Percentiles rank a stretch among this genome's conserved stretches.
Conservation (phyloP, 345 rosid species). For the Brassica juncea region DNA sequence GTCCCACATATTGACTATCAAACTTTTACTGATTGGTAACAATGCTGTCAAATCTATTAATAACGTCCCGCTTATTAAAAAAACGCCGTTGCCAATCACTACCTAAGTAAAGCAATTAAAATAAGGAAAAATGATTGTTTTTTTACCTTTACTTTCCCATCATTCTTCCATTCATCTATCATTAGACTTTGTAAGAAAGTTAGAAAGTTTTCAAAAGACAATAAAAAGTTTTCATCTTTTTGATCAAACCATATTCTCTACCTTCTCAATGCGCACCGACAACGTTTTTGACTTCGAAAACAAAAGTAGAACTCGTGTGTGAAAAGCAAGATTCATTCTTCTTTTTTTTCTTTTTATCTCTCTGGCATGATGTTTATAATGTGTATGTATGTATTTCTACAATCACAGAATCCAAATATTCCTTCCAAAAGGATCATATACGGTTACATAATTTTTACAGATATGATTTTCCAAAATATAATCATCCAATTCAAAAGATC, state of each 20-base stretch:
- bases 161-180: slow-evolving; percentile 26
- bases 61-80: too few relatives aligned
- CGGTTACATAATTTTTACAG: not conserved
- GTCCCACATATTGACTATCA: too few relatives aligned
- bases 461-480: not conserved
- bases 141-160: not conserved
- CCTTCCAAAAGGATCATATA: not conserved
- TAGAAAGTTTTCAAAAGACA: slow-evolving; percentile 24
- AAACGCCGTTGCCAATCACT: too few relatives aligned
- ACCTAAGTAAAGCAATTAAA: slow-evolving; percentile 21
- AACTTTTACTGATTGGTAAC: too few relatives aligned
- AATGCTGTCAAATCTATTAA: too few relatives aligned
- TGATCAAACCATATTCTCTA: slow-evolving; percentile 13
- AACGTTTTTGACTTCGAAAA: slow-evolving; percentile 33
- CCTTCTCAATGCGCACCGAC: slow-evolving; percentile 36
- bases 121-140: slow-evolving; percentile 7
- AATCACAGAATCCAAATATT: slow-evolving; percentile 12
- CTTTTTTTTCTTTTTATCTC: not conserved
- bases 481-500: not conserved
- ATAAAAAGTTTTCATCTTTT: slow-evolving; percentile 22
- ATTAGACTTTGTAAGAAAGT: slow-evolving; percentile 39
- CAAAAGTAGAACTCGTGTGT: slow-evolving; percentile 40
- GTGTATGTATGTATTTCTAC: not conserved
- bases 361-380: not conserved
- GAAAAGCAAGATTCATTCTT: slow-evolving; percentile 39